Percentiles rank a stretch among this genome's conserved stretches.
These are phyloP conservation scores for Ceratobasidium sp. DNA, from an alignment of 1,284 basidiomycete species.

Conservation along the genomic window DNA sequence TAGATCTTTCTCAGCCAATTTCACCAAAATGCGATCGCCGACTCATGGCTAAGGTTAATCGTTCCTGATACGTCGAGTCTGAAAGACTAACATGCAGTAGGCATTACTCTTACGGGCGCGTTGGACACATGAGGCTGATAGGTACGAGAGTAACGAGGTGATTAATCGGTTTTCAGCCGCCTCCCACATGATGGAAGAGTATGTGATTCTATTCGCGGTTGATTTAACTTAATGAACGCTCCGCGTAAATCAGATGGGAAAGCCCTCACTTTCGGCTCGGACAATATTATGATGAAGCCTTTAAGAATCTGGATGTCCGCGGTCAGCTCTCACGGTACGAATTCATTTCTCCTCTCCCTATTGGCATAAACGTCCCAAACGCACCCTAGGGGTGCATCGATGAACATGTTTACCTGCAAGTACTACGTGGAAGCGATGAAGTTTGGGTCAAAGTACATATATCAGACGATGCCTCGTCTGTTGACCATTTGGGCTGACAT, in stretches of 20 bases:
- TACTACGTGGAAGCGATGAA: slow-evolving; percentile 74
- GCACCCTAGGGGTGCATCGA: slow-evolving; percentile 33
- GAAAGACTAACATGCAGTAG: slow-evolving; percentile 54
- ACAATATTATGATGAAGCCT: slow-evolving; percentile 77
- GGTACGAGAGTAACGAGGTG: slow-evolving; percentile 73
- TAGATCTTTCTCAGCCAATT: slow-evolving; percentile 59
- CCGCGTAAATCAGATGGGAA: slow-evolving; percentile 67
- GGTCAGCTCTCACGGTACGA: slow-evolving; percentile 39
- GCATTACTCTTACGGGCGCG: slow-evolving; percentile 86
- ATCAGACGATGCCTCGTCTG: slow-evolving; percentile 92
- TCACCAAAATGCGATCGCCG: slow-evolving; percentile 54
- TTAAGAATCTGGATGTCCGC: slow-evolving; percentile 36
- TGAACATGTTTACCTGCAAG: slow-evolving; percentile 44
- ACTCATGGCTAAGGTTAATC: slow-evolving; percentile 72
- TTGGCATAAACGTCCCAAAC: not conserved
- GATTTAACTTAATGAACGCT: not conserved
- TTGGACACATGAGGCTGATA: slow-evolving; percentile 90
- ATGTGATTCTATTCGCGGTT: not conserved
- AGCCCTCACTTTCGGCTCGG: slow-evolving; percentile 85
- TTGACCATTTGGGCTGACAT: slow-evolving; percentile 95
- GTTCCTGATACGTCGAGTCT: not conserved
- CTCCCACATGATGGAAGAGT: slow-evolving; percentile 41
- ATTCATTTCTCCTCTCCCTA: not conserved
- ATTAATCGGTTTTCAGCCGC: slow-evolving; percentile 65
- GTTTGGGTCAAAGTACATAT: slow-evolving; percentile 93